Base-by-base conservation (phyloP, 2,329 filamentous ascomycete genomes). In the Dothideomycetes sp. region DNA sequence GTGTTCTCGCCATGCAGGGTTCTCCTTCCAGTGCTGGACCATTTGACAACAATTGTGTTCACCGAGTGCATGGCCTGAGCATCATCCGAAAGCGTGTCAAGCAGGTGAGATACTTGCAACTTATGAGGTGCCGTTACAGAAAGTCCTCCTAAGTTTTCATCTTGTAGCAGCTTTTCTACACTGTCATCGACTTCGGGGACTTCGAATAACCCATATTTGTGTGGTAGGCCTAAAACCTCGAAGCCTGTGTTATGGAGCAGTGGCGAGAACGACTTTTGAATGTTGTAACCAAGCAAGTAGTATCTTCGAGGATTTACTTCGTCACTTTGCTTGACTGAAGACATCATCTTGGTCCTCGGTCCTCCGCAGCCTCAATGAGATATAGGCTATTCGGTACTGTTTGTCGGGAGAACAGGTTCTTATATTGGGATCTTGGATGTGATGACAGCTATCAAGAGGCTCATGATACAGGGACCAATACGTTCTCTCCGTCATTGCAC, bases 111-210 rank as follows among this genome's bases (percentile, higher is more conserved):
- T 8, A 37, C 27, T 15, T 32, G n/a, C 3, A 32, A 18, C 11
- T 37, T 37, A n/a, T 37, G 36, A 12, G 36, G 36, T 19, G 36
- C 36, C 3, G 36, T 37, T 9, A 37, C 36, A 5, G 36, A 37
- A 5, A 37, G 15, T 4, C 36, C 36, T 27, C 36, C 36, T 4
- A 37, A n/a, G 3, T 16, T 19, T 2, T 27, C 15, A 15, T 37
- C 36, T 22, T 37, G 24, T 1, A 37, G 36, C 4, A 37, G 29
- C 19, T 11, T 30, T 5, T 37, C 29, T 12, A 39, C 37, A 4
- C 10, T 10, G 9, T 22, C 31, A 10, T 39, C 37, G 5, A 37
- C 29, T 15, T 32, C 4, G 7, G 36, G 36, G 5, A 32, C 36
- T 16, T 37, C 36, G 12, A 31, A 37, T 16, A 37, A 4, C 11